Percentiles rank a stretch among this genome's conserved stretches.
Conservation (phyloP, 495 filamentous ascomycete species). For the Penicillium fimorum region DNA sequence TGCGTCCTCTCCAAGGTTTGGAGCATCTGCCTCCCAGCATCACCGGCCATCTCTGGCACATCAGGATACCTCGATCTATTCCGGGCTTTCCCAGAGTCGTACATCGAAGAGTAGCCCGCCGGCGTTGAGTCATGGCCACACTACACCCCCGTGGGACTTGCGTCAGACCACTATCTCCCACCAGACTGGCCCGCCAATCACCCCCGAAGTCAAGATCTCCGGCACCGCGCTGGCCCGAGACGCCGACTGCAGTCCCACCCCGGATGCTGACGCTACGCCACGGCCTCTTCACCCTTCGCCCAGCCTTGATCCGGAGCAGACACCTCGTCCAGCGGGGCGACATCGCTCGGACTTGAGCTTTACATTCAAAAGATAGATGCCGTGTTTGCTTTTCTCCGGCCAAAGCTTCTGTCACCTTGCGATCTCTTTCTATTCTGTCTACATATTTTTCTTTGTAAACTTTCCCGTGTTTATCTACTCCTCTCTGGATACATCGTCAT, state of each 20-base stretch:
- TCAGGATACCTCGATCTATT: conserved; percentile 27
- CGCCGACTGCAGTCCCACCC: conserved; percentile 25
- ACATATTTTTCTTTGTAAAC: conserved; percentile 23
- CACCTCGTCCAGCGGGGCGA: conserved; percentile 69
- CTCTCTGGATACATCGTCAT: conserved; percentile 21
- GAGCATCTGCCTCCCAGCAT: conserved; percentile 17
- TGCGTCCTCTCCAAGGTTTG: conserved; percentile 19
- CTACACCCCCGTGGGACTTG: conserved; percentile 36
- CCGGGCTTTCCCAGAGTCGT: conserved; percentile 14
- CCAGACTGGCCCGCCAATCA: conserved; percentile 22
- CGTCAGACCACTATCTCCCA: background rate
- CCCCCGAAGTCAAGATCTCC: conserved; percentile 29
- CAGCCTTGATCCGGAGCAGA: conserved; percentile 57
- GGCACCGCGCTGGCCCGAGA: conserved; percentile 11
- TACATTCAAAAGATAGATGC: conserved; percentile 14
- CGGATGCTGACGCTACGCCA: conserved; percentile 42
- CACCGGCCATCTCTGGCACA: conserved; percentile 25
- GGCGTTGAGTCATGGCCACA: conserved; percentile 27
- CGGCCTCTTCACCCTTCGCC: conserved; percentile 38
- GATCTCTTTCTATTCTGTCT: conserved; percentile 13
- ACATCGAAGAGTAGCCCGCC: conserved; percentile 5
- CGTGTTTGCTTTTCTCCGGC: background rate
- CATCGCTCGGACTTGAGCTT: conserved; percentile 51
- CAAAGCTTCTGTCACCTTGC: background rate
- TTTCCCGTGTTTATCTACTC: conserved; percentile 16